phyloP scores from a whole-genome alignment of 176 grass and related monocot species.

The Phoenix dactylifera region DNA sequence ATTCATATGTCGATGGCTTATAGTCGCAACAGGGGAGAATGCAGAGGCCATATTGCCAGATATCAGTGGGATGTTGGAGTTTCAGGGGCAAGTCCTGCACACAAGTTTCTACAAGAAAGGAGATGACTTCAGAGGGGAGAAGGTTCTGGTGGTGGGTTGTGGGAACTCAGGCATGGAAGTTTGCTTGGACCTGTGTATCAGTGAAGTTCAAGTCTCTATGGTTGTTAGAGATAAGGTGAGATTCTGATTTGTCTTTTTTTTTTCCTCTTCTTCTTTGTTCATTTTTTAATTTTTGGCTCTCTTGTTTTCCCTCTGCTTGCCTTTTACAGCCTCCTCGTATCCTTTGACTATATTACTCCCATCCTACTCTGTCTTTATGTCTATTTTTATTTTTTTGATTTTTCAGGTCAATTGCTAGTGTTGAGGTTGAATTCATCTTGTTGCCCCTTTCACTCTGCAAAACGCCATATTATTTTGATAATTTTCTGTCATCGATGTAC shows the following conservation, averaged over 20 bases:
- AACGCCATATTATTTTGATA: no score
- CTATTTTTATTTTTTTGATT: neutral
- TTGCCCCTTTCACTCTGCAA: no score
- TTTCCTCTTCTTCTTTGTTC: no score
- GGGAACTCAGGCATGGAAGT: slow-evolving; percentile 99
- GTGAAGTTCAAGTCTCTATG: slow-evolving; percentile 58
- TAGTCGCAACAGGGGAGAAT: slow-evolving; percentile 85
- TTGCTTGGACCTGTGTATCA: slow-evolving; percentile 78
- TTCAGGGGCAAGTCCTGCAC: slow-evolving; percentile 40
- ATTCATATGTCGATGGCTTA: slow-evolving; percentile 68
- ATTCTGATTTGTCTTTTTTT: no score
- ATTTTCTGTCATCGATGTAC: no score
- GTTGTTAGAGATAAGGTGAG: slow-evolving; percentile 82
- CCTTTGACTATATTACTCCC: neutral
- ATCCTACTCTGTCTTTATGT: neutral
- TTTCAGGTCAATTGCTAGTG: no score
- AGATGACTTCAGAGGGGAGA: slow-evolving; percentile 52
- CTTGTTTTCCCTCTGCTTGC: no score
- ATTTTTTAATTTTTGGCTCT: no score
- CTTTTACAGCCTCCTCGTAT: no score
- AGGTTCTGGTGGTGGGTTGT: slow-evolving; percentile 78
- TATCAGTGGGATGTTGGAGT: slow-evolving; percentile 25
- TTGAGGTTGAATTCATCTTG: no score
- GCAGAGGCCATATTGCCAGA: slow-evolving; percentile 53
- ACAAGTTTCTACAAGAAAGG: slow-evolving; percentile 67